phyloP scores from a whole-genome alignment of 139 green algal species.

The Chlorella sorokiniana region DNA sequence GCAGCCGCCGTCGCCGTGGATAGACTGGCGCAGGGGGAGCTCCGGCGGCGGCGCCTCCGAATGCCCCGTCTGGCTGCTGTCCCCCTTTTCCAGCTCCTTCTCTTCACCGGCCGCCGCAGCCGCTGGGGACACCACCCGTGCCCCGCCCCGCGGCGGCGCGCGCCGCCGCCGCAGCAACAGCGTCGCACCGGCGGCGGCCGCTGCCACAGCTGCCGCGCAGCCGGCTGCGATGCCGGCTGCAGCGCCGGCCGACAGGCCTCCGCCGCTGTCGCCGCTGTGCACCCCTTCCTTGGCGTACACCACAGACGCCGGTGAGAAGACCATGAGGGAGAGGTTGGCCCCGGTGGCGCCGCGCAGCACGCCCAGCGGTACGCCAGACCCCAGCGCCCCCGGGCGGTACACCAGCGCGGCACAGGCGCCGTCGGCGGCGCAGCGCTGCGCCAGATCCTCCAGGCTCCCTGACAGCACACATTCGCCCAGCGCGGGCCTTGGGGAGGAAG shows the following conservation, averaged over 20 bases:
- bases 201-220: neutral
- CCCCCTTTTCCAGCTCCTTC: no score
- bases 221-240: neutral
- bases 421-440: neutral
- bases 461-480: neutral
- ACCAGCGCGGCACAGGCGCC: neutral
- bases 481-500: neutral
- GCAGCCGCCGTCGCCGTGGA: no score
- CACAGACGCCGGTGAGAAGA: neutral
- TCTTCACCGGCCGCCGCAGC: no score
- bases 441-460: neutral
- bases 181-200: neutral
- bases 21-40: no score
- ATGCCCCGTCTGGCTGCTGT: no score
- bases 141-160: no score
- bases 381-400: neutral
- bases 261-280: neutral
- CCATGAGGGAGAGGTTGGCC: neutral
- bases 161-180: no score
- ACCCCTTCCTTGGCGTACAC: neutral
- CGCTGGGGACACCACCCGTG: no score
- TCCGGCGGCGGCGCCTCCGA: no score
- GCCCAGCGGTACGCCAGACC: neutral
- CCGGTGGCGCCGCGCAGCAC: neutral
- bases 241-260: neutral